These are phyloP conservation scores for Colletotrichum liaoningense DNA, from an alignment of 2,329 filamentous ascomycete genomes.

Conservation along the genomic window DNA sequence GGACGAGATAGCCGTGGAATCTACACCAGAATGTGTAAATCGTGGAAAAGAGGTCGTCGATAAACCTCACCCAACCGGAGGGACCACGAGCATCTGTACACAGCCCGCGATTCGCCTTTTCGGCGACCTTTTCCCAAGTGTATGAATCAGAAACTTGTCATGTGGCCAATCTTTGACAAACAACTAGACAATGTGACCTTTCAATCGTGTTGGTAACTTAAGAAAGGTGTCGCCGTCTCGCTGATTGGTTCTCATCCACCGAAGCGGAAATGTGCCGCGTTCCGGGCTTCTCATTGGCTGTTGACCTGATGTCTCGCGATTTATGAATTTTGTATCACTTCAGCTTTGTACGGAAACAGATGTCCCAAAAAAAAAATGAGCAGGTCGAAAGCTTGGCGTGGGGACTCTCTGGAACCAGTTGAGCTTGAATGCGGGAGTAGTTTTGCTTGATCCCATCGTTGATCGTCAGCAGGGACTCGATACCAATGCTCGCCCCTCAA, in stretches of 20 bases:
- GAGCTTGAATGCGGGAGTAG: accelerated
- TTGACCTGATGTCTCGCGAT: not conserved
- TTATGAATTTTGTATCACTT: not conserved
- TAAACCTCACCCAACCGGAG: constrained; percentile 30
- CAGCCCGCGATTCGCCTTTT: constrained; percentile 11
- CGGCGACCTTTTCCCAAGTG: not conserved
- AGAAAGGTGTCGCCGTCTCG: not conserved
- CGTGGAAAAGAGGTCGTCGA: not conserved
- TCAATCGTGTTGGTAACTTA: not conserved
- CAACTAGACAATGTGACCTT: not conserved
- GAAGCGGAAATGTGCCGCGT: constrained; percentile 33
- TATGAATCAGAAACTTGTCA: not conserved
- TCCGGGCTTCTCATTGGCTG: constrained; percentile 34
- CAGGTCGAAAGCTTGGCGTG: not conserved
- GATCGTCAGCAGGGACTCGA: not conserved
- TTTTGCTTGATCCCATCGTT: not conserved
- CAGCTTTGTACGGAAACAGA: not conserved
- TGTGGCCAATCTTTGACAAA: not conserved
- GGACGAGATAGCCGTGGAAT: not conserved
- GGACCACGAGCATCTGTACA: constrained; percentile 31
- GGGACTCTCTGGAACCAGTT: not conserved
- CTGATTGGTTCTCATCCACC: constrained; percentile 27
- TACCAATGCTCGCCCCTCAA: not conserved
- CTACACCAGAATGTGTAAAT: not conserved
- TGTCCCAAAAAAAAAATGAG: not conserved